phyloP scores from a whole-genome alignment of 129 eudicot species.

The Tagetes erecta region DNA sequence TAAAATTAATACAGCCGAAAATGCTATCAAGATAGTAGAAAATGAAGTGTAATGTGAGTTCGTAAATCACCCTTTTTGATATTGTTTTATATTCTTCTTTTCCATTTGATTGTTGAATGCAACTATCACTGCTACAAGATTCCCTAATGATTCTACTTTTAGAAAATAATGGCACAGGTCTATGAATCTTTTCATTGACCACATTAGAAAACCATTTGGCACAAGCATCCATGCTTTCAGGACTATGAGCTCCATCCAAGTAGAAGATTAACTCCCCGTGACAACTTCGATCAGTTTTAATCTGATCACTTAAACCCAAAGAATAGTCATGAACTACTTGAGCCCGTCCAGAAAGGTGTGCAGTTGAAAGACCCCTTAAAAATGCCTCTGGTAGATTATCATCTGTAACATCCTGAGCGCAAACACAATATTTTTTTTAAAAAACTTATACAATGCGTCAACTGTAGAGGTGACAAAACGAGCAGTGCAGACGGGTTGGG shows the following conservation, averaged over 20 bases:
- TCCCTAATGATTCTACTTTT: slow-evolving; percentile 25
- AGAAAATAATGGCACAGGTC: slow-evolving; percentile 34
- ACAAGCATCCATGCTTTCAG: slow-evolving; percentile 95
- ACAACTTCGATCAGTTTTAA: slow-evolving; percentile 28
- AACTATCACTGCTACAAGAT: slow-evolving; percentile 36
- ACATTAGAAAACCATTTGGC: slow-evolving; percentile 78
- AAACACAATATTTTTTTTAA: background rate
- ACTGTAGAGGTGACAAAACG: slow-evolving; percentile 9
- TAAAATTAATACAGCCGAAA: background rate
- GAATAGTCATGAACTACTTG: slow-evolving; percentile 55
- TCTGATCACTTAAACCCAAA: slow-evolving; percentile 23
- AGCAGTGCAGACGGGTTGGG: background rate
- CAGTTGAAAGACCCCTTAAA: slow-evolving; percentile 73
- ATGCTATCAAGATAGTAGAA: background rate
- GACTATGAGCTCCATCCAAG: slow-evolving; percentile 95
- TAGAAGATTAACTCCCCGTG: slow-evolving; percentile 68
- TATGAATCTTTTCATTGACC: slow-evolving; percentile 44
- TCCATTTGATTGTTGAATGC: slow-evolving; percentile 24
- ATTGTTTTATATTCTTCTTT: slow-evolving; percentile 33
- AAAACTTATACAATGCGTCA: slow-evolving; percentile 4
- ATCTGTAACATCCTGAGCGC: slow-evolving; percentile 47
- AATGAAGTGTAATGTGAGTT: background rate
- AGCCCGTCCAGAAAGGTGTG: slow-evolving; percentile 88
- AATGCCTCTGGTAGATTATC: slow-evolving; percentile 65
- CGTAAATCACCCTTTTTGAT: slow-evolving; percentile 52